phyloP scores from a whole-genome alignment of 2,329 filamentous ascomycete species.

The Dothiorella sarmentorum region DNA sequence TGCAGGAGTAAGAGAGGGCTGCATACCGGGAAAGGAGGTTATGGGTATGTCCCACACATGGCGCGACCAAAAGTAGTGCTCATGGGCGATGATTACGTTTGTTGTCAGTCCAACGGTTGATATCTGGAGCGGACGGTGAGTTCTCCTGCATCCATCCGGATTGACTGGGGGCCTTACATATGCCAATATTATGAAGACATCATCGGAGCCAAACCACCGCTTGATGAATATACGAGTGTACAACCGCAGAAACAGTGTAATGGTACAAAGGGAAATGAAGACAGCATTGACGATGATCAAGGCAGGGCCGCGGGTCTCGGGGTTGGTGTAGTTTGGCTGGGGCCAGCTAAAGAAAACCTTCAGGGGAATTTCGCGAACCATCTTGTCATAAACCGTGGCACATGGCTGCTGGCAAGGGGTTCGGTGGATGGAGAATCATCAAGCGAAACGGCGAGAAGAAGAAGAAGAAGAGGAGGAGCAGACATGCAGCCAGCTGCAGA shows the following conservation, averaged over 20 bases:
- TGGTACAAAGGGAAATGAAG: constrained; percentile 36
- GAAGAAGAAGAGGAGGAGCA: no score
- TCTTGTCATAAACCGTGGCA: background rate
- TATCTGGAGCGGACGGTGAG: constrained; percentile 29
- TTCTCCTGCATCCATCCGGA: background rate
- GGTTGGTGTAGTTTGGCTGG: constrained; percentile 41
- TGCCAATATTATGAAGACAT: constrained; percentile 40
- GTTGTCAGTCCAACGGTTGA: constrained; percentile 38
- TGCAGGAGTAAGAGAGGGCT: background rate
- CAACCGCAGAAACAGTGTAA: constrained; percentile 37
- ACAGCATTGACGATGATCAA: constrained; percentile 40
- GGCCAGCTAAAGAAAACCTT: constrained; percentile 39
- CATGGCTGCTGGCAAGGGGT: background rate
- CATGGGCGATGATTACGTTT: constrained; percentile 42
- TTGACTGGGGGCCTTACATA: constrained; percentile 29
- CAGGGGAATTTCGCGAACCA: constrained; percentile 29
- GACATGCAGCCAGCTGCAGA: background rate
- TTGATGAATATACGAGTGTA: constrained; percentile 42
- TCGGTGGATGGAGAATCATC: background rate
- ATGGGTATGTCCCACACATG: constrained; percentile 43
- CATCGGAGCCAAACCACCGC: constrained; percentile 43
- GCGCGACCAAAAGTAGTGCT: constrained; percentile 41
- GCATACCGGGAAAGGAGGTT: constrained; percentile 21
- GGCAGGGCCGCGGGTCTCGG: constrained; percentile 38
- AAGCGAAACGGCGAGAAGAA: background rate